Base-by-base conservation (phyloP, 495 filamentous ascomycete genomes). In the Elaphomyces granulatus region DNA sequence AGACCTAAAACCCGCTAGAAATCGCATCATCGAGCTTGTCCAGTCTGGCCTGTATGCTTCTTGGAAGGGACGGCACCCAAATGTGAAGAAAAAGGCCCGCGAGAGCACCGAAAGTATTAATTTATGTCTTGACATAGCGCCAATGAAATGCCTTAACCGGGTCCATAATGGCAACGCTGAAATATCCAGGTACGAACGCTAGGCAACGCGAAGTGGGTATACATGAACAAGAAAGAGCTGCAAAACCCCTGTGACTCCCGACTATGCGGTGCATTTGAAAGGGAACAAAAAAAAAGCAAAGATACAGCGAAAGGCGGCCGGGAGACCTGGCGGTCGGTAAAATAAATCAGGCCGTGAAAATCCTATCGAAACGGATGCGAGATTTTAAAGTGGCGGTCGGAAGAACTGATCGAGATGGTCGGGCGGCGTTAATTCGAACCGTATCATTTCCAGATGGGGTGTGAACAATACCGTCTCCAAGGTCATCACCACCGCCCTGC, bases 401-500 rank as follows among this genome's bases (percentile, higher is more conserved):
- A 6, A 28, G 12, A 12, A 12, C 23, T 28, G 6, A 12, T 28
- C 23, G 23, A 6, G 23, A 28, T 28, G 40, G 31, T n/a, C n/a
- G n/a, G 15, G 45, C 36, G 8, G 44, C 20, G 8, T 45, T 38
- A 23, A 55, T 52, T 4, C 40, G 45, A 6, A 52, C 52, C 3
- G 60, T 64, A 12, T 49, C 53, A 36, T 61, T 60, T 31, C 43
- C 43, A 1, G 43, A 42, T 1, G 50, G 53, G 17, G 36, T 42
- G 8, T 37, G 40, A 19, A 45, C 32, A 31, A 34, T 17, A 20
- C 41, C 53, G n/a, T 41, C 21, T 6, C 40, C 40, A 32, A 19
- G 31, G 34, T 48, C 38, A 15, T 44, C 48, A 14, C 54, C 66
- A 12, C 61, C 56, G 32, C 71, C 62, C 10, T 45, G 49, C 12